Base-by-base conservation (phyloP, 148 eudicot genomes). In the Cornus kousa region DNA sequence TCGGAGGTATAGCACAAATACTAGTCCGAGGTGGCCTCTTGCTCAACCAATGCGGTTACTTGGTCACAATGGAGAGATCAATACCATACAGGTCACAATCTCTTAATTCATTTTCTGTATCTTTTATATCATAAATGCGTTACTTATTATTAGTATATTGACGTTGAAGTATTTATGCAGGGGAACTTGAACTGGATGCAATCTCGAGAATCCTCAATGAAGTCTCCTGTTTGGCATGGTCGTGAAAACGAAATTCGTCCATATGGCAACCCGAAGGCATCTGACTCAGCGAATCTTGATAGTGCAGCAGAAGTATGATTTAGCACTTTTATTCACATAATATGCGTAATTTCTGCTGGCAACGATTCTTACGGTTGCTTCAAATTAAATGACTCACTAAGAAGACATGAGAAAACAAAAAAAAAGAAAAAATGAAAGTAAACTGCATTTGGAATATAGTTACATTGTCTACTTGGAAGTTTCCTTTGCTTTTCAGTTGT, bases 41-140 rank as follows among this genome's bases (percentile, higher is more conserved):
- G 99, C 99, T 33, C 99, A 96, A 84, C 99, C 99, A 73, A 96
- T 96, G 99, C 94, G 99, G 89, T 94, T 96, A 71, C 95, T 96
- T 78, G 99, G 99, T 82, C 99, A 96, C 78, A 96, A 96, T 87
- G 99, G 99, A 83, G 99, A 96, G 88, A 96, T 96, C 79, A 96
- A 96, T 83, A 96, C 99, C 70, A 90, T 96, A 85, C 99, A 96
- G 99, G 99, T 96, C 83, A 67, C 80, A 50, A 70, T 87, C 82
- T 75, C 70, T 73, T 12, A 43, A 60, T 71, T 62, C 72, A 68
- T 76, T 12, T 60, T 37, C 40, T 78, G 53, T 72, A 67, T 60
- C 72, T 68, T 69, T 70, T 68, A 9, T 74, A 22, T 31, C 24
- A 28, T 69, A 1, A 77, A 35, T 28, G 20, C 62, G 20, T 73